These are phyloP conservation scores for Fusarium hainanense DNA, from an alignment of 2,329 filamentous ascomycete species.

Conservation along the genomic window DNA sequence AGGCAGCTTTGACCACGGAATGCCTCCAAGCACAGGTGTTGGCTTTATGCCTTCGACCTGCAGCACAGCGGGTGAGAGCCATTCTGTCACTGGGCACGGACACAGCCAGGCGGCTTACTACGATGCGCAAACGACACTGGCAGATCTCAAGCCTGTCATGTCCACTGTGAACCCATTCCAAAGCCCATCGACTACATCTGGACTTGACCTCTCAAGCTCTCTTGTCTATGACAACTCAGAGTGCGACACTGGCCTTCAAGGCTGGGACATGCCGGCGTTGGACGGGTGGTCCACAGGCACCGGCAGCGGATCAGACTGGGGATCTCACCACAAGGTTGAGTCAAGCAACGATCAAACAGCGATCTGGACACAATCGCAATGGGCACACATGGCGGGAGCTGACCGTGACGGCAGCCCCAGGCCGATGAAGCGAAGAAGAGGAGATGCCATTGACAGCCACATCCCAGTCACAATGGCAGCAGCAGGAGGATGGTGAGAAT, in stretches of 20 bases:
- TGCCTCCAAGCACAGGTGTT: conserved; percentile 47
- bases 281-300: conserved; percentile 50
- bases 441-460: conserved; percentile 48
- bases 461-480: conserved; percentile 48
- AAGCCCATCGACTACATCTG: conserved; percentile 42
- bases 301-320: conserved; percentile 50
- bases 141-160: conserved; percentile 52
- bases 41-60: conserved; percentile 48
- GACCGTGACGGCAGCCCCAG: conserved; percentile 52
- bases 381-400: conserved; percentile 49
- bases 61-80: conserved; percentile 45
- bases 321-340: conserved; percentile 49
- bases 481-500: conserved; percentile 47
- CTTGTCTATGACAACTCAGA: conserved; percentile 52
- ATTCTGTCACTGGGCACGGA: conserved; percentile 26
- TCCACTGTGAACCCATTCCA: conserved; percentile 48
- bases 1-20: conserved; percentile 56
- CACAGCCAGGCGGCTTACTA: conserved; percentile 48
- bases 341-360: conserved; percentile 42
- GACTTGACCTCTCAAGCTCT: conserved; percentile 49
- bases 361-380: conserved; percentile 53
- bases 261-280: conserved; percentile 54
- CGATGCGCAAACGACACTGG: conserved; percentile 48
- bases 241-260: conserved; percentile 49
- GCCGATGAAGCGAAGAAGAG: conserved; percentile 53